Percentiles rank a stretch among this genome's conserved stretches.
phyloP scores from a whole-genome alignment of 2,329 filamentous ascomycete species.

The Coniochaeta sp. region DNA sequence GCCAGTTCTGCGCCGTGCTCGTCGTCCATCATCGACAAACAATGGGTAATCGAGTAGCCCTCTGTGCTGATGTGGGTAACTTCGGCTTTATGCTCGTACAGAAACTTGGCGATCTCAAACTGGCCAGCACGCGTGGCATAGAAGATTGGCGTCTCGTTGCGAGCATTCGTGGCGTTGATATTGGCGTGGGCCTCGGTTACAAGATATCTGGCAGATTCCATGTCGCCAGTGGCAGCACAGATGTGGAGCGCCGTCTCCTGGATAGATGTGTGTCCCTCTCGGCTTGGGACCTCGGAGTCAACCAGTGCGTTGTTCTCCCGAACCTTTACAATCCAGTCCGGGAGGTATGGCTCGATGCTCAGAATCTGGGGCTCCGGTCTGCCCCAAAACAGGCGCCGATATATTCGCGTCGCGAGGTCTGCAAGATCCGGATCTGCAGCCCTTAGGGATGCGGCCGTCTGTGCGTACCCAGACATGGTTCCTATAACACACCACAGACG shows the following conservation, averaged over 20 bases:
- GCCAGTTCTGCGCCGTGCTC: neutral
- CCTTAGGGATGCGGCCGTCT: neutral
- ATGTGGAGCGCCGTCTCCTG: neutral
- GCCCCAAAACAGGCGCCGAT: neutral
- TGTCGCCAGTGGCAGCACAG: neutral
- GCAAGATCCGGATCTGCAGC: neutral
- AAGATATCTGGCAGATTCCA: neutral
- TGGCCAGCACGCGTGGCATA: neutral
- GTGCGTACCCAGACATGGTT: neutral
- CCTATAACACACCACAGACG: neutral
- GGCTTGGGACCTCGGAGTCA: neutral
- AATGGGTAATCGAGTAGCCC: neutral
- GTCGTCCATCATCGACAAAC: neutral
- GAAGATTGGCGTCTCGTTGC: neutral
- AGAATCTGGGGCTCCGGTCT: neutral
- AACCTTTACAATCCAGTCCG: neutral
- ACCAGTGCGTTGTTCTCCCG: neutral
- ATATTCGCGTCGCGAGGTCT: neutral
- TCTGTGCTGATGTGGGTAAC: neutral
- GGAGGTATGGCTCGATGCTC: neutral
- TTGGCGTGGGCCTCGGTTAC: neutral
- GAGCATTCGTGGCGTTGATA: neutral
- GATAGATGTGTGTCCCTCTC: neutral
- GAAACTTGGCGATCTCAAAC: neutral
- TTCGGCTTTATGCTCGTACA: neutral